Base-by-base conservation (phyloP, 1,284 basidiomycete species). In the Malassezia restricta region DNA sequence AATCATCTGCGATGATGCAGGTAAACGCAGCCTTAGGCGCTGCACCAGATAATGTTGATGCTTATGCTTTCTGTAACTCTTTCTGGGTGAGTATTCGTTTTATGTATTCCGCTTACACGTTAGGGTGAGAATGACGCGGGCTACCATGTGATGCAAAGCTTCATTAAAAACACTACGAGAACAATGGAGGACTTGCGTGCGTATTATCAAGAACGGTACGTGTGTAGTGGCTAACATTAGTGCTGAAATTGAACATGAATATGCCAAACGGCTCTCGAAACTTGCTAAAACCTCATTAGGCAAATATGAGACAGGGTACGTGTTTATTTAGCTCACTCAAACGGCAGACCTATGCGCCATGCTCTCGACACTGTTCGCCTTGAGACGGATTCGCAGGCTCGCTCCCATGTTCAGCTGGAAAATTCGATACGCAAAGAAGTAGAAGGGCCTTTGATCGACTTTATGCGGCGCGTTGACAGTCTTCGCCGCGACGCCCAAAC, bases 231-330 rank as follows among this genome's bases (percentile, higher is more conserved):
- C 31, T 38, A n/a, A 44, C 30, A 58, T 0, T 74, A 86, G 86
- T 61, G 82, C 86, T 8, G 63, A 78, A 29, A 90, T 96, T 61
- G 91, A 98, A 73, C 91, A 95, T 62, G 92, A 96, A 31, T 96
- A 96, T 68, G 83, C 91, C 3, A 91, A 90, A 75, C 81, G 84
- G 33, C 71, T 99, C 8, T 76, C 80, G 20, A 90, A 87, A 74
- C 78, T 98, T 24, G 79, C 88, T 29, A 92, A 87, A 75, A 71
- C 78, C 54, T 66, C 80, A 1, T 76, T 95, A 20, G 90, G 91
- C 24, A 80, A 79, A 64, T 87, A 92, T 74, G 92, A 98, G 76
- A 87, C 91, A 57, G 91, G 88, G 84, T 87, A 63, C 11, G 51
- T 49, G 15, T 24, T 28, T 24, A 24, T 24, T 24, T 24, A 24